A percentile compares a stretch with the other conserved stretches of the same genome.
phyloP scores from a whole-genome alignment of 2,329 filamentous ascomycete species.

The Trichoderma hamatum region DNA sequence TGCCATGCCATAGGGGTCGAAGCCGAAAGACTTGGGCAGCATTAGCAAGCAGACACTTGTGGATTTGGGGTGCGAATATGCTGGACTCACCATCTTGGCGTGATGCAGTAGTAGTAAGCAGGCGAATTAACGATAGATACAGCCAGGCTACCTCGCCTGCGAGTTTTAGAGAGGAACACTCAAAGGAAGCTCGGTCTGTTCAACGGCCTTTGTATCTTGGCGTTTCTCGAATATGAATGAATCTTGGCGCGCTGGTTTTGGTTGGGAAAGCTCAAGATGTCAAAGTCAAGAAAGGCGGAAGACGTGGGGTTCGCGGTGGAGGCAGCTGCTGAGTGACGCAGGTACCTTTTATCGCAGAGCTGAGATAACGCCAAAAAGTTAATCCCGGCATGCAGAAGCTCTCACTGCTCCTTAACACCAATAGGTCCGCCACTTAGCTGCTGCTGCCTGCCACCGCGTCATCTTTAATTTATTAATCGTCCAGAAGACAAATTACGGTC shows the following conservation, averaged over 20 bases:
- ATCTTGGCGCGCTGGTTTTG: neutral
- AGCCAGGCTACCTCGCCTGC: neutral
- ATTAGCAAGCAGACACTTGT: slow-evolving; percentile 1
- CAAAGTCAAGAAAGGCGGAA: slow-evolving; percentile 27
- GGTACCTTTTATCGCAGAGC: slow-evolving; percentile 30
- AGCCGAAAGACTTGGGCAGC: slow-evolving; percentile 43
- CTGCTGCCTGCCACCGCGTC: neutral
- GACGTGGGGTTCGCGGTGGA: slow-evolving; percentile 31
- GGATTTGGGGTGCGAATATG: neutral
- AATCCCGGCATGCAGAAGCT: slow-evolving; percentile 21
- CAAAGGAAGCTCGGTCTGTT: neutral
- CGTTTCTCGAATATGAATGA: neutral
- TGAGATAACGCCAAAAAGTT: slow-evolving; percentile 27
- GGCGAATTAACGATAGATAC: neutral
- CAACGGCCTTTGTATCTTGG: neutral
- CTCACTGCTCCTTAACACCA: neutral
- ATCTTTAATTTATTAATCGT: neutral
- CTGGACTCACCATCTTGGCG: slow-evolving; percentile 14
- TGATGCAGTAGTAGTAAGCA: neutral
- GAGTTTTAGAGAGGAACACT: neutral
- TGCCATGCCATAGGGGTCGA: slow-evolving; percentile 55
- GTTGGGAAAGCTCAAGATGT: slow-evolving; percentile 22
- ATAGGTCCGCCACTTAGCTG: neutral
- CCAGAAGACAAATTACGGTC: neutral
- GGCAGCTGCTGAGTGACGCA: slow-evolving; percentile 43